phyloP scores from a whole-genome alignment of 768 basidiomycete species.

The Fomitopsis pulvina region DNA sequence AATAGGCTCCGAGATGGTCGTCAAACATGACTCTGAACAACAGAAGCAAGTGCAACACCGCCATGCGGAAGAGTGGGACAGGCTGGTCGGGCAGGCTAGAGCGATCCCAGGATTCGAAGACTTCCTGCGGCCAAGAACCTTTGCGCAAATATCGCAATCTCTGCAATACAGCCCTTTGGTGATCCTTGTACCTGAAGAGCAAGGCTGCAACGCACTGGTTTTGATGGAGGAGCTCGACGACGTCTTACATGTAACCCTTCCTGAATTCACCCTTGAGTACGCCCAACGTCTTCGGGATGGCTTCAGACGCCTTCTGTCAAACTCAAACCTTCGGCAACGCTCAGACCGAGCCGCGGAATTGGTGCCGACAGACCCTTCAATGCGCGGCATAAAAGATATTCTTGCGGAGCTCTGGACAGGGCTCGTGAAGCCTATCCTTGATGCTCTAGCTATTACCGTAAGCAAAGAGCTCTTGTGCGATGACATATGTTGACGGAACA shows the following conservation, averaged over 20 bases:
- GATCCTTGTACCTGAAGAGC: constrained; percentile 26
- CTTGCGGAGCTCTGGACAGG: constrained; percentile 3
- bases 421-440: constrained; percentile 5
- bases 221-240: background rate
- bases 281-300: constrained; percentile 3
- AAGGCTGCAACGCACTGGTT: constrained; percentile 34
- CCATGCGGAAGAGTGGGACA: constrained; percentile 9
- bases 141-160: constrained; percentile 21
- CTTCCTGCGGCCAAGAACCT: constrained; percentile 23
- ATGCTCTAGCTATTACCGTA: constrained; percentile 1
- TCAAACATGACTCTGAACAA: background rate
- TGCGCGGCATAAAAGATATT: background rate
- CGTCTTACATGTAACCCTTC: background rate
- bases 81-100: constrained; percentile 22
- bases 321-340: background rate
- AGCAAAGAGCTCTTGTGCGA: background rate
- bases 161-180: constrained; percentile 30
- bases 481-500: background rate
- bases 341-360: background rate
- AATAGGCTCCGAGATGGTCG: background rate
- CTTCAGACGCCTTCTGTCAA: constrained; percentile 3
- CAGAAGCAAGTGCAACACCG: constrained; percentile 2
- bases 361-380: background rate
- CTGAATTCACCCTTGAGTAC: constrained; percentile 7
- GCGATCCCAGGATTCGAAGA: constrained; percentile 24